Percentiles rank a stretch among this genome's conserved stretches.
phyloP scores from a whole-genome alignment of 2,329 filamentous ascomycete species.

The Botrytis fabae region DNA sequence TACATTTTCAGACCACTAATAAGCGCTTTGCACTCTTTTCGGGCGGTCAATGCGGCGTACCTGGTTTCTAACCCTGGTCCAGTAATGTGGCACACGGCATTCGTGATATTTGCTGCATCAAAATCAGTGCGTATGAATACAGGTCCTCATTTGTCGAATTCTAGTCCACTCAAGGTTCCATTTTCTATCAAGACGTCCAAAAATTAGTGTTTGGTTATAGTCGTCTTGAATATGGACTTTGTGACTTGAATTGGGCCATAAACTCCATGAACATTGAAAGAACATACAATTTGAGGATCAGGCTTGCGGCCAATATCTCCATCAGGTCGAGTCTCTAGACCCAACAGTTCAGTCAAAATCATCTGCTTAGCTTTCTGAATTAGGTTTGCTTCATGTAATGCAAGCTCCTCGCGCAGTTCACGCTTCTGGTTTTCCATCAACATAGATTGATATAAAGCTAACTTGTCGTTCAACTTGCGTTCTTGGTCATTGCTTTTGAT shows the following conservation, averaged over 20 bases:
- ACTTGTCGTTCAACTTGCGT: not conserved
- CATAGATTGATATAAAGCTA: not conserved
- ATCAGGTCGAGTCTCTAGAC: not conserved
- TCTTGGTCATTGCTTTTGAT: not conserved
- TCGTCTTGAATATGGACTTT: not conserved
- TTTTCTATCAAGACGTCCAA: not conserved
- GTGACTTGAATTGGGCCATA: not conserved
- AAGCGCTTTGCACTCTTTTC: not conserved
- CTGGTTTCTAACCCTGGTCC: not conserved
- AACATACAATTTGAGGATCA: not conserved
- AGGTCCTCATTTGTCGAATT: not conserved
- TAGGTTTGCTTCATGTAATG: not conserved
- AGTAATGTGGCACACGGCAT: not conserved
- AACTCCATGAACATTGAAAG: not conserved
- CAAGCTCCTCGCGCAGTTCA: not conserved
- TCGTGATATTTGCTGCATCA: not conserved
- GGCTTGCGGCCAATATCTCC: not conserved
- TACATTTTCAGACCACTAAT: too few species aligned
- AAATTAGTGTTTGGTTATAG: not conserved
- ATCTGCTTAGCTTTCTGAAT: not conserved
- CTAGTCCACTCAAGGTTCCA: not conserved
- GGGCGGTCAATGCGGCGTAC: not conserved
- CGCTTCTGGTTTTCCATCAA: not conserved
- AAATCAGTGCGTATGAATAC: not conserved
- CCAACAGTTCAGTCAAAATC: not conserved